Evolutionary conservation across 805 yeast genomes (phyloP), one percentile per base, ranked within the genome.

Genomic region (Pichia sporocuriosa): DNA sequence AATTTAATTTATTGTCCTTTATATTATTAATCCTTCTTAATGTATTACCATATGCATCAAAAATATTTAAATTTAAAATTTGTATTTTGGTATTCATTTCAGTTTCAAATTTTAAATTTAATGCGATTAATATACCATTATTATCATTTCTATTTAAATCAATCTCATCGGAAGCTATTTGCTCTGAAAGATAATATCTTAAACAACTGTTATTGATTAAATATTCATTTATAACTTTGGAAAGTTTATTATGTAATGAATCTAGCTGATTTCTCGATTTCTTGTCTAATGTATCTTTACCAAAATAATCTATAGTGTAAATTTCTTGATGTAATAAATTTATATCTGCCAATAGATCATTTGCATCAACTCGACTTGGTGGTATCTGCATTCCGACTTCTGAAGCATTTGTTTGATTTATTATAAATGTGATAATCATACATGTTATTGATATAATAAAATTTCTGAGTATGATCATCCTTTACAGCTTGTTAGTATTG

Each of bases 41-140:
- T 10, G 48, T 51, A 46, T 60, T 56, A 2, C 55, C 59, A 28
- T 51, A 44, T 26, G 47, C 43, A 32, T 59, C 64, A 5, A 59
- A 47, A 13, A 59, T 43, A 39, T 55, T 59, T 16, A 61, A 25
- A 41, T 59, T 59, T 12, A 61, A 32, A 20, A 47, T 50, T 35
- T 59, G 61, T 2, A 35, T 32, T 37, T 40, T 49, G 11, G 19
- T n/a, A 31, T 55, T 53, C 3, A 51, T 45, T 22, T 44, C 20
- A 16, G 13, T 41, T n/a, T 37, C 36, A n/a, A 58, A 37, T 4
- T 42, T 42, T 9, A 58, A 20, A 35, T 52, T 50, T 6, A 59
- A 24, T 3, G 58, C 51, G 15, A 59, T 45, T 26, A 57, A 32
- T 3, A 58, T 22, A 21, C 44, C 41, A 8, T 40, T 8, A 15